A percentile compares a stretch with the other conserved stretches of the same genome.
Conservation (phyloP, 2,329 filamentous ascomycete genomes). For the Phyllachora maydis region DNA sequence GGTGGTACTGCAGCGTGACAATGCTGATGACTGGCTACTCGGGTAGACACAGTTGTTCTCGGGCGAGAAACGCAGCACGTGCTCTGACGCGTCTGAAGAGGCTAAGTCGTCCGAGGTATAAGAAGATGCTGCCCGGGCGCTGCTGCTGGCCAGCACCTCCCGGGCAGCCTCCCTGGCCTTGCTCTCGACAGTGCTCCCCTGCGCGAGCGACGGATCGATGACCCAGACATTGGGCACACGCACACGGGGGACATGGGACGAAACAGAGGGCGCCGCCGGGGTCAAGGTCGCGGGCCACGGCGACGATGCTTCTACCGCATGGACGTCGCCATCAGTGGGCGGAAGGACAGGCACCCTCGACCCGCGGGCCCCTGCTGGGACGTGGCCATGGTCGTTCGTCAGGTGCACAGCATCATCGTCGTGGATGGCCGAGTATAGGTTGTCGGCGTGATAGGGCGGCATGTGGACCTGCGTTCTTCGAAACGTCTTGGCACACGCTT, state of each 20-base stretch:
- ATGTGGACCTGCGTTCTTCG: conserved; percentile 13
- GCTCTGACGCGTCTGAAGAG: too few species aligned
- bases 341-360: conserved; percentile 18
- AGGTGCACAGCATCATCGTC: conserved; percentile 5
- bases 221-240: conserved; percentile 28
- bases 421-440: conserved; percentile 18
- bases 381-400: conserved; percentile 3
- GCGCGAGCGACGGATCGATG: conserved; percentile 22
- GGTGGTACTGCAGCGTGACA: conserved; percentile 4
- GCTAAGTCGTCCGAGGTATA: not conserved
- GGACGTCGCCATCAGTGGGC: conserved; percentile 31
- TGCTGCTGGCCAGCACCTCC: conserved; percentile 11
- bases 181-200: conserved; percentile 12
- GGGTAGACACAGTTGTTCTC: too few species aligned
- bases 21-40: conserved; percentile 5
- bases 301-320: too few species aligned
- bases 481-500: conserved; percentile 5
- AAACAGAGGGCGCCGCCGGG: too few species aligned
- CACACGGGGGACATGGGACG: conserved; percentile 17
- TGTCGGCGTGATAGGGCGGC: conserved; percentile 29
- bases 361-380: not conserved
- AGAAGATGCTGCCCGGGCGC: conserved; percentile 9
- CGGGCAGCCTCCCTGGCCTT: conserved; percentile 23
- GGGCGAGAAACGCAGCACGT: too few species aligned
- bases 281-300: too few species aligned